These are phyloP conservation scores for Penicillium samsonianum DNA, from an alignment of 495 filamentous ascomycete genomes.

Conservation along the genomic window DNA sequence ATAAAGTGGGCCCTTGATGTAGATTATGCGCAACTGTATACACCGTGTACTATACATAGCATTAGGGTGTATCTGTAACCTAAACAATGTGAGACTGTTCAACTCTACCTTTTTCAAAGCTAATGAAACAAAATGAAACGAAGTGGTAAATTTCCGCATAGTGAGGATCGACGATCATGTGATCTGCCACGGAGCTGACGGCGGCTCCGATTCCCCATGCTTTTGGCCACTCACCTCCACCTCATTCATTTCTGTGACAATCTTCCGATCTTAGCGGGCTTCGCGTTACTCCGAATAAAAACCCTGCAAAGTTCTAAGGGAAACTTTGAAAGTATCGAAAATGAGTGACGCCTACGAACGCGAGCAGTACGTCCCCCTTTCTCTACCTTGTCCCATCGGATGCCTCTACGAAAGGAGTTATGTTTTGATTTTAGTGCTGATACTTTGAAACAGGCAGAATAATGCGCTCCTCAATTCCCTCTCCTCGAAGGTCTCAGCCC, in stretches of 20 bases:
- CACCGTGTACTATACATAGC: background rate
- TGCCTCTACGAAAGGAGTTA: background rate
- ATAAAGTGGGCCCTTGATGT: background rate
- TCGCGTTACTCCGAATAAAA: background rate
- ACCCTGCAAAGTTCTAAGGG: background rate
- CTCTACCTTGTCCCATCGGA: conserved; percentile 3
- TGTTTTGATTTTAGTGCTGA: conserved; percentile 12
- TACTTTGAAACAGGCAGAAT: conserved; percentile 67
- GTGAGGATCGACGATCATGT: conserved; percentile 1
- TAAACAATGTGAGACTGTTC: background rate
- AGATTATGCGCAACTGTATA: background rate
- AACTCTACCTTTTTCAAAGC: background rate
- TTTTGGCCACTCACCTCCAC: conserved; percentile 5
- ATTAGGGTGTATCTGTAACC: background rate
- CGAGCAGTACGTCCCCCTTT: conserved; percentile 59
- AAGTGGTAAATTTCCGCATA: background rate
- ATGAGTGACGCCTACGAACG: conserved; percentile 98
- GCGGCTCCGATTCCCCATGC: conserved; percentile 5
- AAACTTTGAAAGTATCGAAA: conserved; percentile 22
- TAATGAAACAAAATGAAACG: background rate
- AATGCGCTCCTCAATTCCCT: conserved; percentile 93
- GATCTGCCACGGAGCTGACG: conserved; percentile 5
- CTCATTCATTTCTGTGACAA: background rate
- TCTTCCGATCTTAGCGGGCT: background rate
- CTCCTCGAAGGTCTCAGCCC: conserved; percentile 81